Evolutionary conservation across 2,329 filamentous ascomycete species (phyloP), one percentile per base, ranked within the genome.

Genomic region (Calycina marina): DNA sequence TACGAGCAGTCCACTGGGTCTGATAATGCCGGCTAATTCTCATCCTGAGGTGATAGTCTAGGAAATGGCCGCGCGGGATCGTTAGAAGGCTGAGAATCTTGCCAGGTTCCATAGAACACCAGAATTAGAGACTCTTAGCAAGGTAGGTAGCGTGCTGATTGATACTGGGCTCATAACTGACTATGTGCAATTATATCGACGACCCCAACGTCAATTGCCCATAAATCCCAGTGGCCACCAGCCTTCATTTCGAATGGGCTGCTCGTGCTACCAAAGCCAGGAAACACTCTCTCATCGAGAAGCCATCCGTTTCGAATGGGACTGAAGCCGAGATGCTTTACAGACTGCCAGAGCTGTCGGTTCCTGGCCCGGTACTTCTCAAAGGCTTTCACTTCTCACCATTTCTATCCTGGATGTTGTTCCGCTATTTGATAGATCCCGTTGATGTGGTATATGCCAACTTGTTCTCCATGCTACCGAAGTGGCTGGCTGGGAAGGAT

Each of bases 271-370:
- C 39, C n/a, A 20, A 26, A 26, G 36, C 36, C 4, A 20, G 30
- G 14, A 41, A 41, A 25, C 39, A 41, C 29, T 36, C 39, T 20
- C 32, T 41, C 5, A 31, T 41, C 18, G 39, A 41, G 25, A 41
- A 41, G 26, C 36, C 39, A 2, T 30, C 30, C 5, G 30, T 32
- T 20, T 30, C 34, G 5, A 41, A 39, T 24, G 33, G 14, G 5
- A 14, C 25, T 12, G 35, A 27, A 13, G 12, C 25, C 6, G 12
- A 27, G 9, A 6, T 14, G 6, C 6, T 27, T 8, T 27, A 9
- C 12, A 6, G 6, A 9, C 14, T 11, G 14, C 10, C 10, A 10
- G 14, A 30, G 9, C n/a, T n/a, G n/a, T n/a, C n/a, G n/a, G n/a
- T n/a, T n/a, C n/a, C n/a, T n/a, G n/a, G n/a, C n/a, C n/a, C n/a